phyloP scores from a whole-genome alignment of 2,329 filamentous ascomycete genomes.

The Pyricularia grisea region DNA sequence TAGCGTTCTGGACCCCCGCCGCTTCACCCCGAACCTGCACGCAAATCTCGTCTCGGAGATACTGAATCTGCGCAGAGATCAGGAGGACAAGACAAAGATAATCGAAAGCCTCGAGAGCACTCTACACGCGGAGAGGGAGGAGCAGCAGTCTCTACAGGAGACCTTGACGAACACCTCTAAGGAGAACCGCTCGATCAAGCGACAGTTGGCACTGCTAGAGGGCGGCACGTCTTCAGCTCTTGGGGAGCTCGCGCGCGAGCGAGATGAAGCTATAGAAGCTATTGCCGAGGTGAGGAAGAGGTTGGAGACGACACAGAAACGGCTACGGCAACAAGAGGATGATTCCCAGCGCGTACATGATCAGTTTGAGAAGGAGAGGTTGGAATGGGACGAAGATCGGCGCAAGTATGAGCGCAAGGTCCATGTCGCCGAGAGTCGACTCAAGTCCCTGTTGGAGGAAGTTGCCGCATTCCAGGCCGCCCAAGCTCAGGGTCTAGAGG shows the following conservation, averaged over 20 bases:
- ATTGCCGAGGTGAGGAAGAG: constrained; percentile 65
- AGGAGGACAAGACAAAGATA: constrained; percentile 79
- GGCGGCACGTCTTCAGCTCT: constrained; percentile 80
- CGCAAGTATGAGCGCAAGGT: constrained; percentile 75
- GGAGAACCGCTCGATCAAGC: constrained; percentile 72
- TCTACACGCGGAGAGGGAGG: constrained; percentile 60
- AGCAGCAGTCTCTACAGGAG: constrained; percentile 62
- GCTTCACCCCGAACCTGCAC: constrained; percentile 91
- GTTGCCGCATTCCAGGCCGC: constrained; percentile 57
- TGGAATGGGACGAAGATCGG: constrained; percentile 75
- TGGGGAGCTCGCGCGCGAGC: constrained; percentile 72
- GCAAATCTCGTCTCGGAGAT: constrained; percentile 95
- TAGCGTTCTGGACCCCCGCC: constrained; percentile 72
- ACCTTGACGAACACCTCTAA: constrained; percentile 56
- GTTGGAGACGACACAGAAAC: constrained; percentile 70
- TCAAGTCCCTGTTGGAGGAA: constrained; percentile 80
- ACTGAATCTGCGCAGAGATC: constrained; percentile 71
- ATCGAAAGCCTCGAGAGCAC: constrained; percentile 77
- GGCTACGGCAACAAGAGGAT: constrained; percentile 69
- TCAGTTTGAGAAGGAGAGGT: constrained; percentile 76
- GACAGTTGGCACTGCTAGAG: constrained; percentile 79
- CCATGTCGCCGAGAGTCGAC: constrained; percentile 79
- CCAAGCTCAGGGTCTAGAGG: constrained; percentile 35
- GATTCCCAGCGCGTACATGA: constrained; percentile 69
- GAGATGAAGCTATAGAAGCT: constrained; percentile 71